Evolutionary conservation across 192 early-diverging fungal species (phyloP), one percentile per base, ranked within the genome.

Genomic region (Geosiphon pyriformis): DNA sequence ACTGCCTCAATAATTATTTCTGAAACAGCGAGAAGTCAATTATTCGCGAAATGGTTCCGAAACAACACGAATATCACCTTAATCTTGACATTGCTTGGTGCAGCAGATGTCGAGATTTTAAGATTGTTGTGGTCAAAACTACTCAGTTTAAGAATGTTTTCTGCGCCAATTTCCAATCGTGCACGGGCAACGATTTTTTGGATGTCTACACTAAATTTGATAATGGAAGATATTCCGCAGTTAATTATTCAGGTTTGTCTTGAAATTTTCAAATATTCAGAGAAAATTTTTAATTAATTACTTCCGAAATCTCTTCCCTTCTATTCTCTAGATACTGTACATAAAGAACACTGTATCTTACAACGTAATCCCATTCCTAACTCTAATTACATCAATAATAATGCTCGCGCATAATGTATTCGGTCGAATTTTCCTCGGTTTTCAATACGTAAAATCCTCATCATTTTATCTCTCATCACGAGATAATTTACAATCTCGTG

Each of bases 191-290:
- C 7, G 6, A 26, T 54, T 54, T 54, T 54, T 26, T 54, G 52
- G 52, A 26, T n/a, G 18, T 23, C 20, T 7, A 54, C 8, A 12
- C 20, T 54, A 20, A 54, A 20, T 54, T 54, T 54, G 20, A 23
- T 54, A 12, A 54, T 54, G 6, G 52, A 54, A 20, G 52, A 54
- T 54, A 54, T 54, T 54, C 52, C 52, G 20, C 52, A 54, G 26
- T 54, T 54, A 20, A 20, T 54, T 7, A 12, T 54, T 54, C 52
- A 54, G 52, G 52, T 54, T 12, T 12, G 6, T 42, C 15, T 42
- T 42, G 37, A 42, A 10, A 10, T 15, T 15, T 10, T 10, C 6
- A 42, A 42, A 42, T 42, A 15, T 42, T 42, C 37, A 15, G 15
- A 42, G 37, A 42, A 42, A 42, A 42, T 10, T 10, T 42, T 42